Conservation (phyloP, 2,329 filamentous ascomycete species). For the Amylocarpus encephaloides region DNA sequence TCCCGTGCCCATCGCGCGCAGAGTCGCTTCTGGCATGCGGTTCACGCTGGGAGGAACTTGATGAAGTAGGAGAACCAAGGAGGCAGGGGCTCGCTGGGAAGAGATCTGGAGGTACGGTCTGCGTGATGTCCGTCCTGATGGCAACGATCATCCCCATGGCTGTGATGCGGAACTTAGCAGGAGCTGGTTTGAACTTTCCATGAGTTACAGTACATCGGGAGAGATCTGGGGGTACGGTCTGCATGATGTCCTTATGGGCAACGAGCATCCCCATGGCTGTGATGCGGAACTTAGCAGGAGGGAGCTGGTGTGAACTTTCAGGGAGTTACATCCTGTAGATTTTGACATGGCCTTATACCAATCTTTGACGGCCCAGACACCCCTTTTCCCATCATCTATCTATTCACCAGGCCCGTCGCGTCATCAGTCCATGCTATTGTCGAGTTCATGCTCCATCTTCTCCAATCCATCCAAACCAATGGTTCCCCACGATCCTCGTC, state of each 20-base stretch:
- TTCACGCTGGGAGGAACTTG: constrained; percentile 45
- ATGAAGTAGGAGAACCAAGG: constrained; percentile 36
- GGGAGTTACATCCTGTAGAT: too few species aligned
- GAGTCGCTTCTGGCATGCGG: constrained; percentile 54
- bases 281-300: constrained; percentile 39
- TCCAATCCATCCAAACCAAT: constrained; percentile 25
- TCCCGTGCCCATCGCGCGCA: constrained; percentile 66
- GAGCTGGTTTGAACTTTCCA: background rate
- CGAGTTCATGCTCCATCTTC: too few species aligned
- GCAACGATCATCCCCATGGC: constrained; percentile 48
- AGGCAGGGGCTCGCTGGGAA: constrained; percentile 41
- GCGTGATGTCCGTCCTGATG: constrained; percentile 56
- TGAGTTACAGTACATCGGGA: too few species aligned
- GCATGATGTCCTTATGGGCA: constrained; percentile 54
- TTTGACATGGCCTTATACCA: too few species aligned
- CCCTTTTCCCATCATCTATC: too few species aligned
- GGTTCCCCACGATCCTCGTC: constrained; percentile 10
- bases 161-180: constrained; percentile 40
- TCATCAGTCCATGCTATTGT: too few species aligned
- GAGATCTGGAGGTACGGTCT: constrained; percentile 50
- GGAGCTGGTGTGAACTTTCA: background rate
- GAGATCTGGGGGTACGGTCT: constrained; percentile 49
- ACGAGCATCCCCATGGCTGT: constrained; percentile 48
- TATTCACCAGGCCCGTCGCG: too few species aligned
- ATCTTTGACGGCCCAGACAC: too few species aligned